Conservation (phyloP, 495 filamentous ascomycete genomes). For the Polyplosphaeria fusca region DNA sequence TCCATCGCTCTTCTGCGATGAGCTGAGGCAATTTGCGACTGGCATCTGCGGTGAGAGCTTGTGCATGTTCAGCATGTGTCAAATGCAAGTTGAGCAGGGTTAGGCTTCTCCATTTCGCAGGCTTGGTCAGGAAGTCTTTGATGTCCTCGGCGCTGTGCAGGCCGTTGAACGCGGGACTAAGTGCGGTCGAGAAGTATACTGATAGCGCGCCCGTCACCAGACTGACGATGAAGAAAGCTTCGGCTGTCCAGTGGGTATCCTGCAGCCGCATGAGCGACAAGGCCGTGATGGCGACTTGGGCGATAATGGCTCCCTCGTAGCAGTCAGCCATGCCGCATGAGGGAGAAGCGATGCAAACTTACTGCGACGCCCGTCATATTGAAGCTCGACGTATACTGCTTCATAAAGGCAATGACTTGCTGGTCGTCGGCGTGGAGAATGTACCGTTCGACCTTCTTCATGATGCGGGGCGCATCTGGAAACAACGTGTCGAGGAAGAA, state of each 20-base stretch:
- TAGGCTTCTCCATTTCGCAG: neutral
- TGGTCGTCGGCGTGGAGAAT: neutral
- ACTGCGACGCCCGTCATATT: constrained; percentile 26
- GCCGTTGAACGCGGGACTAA: constrained; percentile 6
- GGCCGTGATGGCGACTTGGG: constrained; percentile 27
- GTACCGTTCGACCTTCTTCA: neutral
- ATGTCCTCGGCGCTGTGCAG: constrained; percentile 14
- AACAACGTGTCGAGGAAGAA: neutral
- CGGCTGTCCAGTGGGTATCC: constrained; percentile 18
- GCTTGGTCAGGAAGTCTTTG: constrained; percentile 12
- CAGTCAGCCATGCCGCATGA: neutral
- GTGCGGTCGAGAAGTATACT: constrained; percentile 18
- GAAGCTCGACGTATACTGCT: constrained; percentile 20
- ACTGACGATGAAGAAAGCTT: constrained; percentile 21
- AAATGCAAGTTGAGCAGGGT: no score
- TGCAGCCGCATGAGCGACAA: constrained; percentile 11
- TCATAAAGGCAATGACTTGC: constrained; percentile 16
- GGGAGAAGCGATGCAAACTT: neutral
- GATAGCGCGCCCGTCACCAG: constrained; percentile 23
- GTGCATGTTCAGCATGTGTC: no score
- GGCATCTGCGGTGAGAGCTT: neutral
- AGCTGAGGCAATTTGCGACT: neutral
- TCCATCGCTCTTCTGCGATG: neutral
- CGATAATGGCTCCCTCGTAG: constrained; percentile 20
- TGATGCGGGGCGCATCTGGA: neutral